Base-by-base conservation (phyloP, 805 yeast genomes). In the Nakazawaea ishiwadae region DNA sequence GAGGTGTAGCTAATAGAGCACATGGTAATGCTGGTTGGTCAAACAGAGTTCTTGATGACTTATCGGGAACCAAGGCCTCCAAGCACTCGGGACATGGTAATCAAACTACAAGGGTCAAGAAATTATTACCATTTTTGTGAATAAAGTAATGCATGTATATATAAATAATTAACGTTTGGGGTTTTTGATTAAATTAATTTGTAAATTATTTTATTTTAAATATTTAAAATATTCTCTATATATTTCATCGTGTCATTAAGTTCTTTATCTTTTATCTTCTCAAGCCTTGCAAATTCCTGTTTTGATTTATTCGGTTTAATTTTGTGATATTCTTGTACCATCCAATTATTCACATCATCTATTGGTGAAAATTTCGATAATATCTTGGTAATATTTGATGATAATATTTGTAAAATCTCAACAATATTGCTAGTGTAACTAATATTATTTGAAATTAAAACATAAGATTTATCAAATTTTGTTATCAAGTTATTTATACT, bases 1-100 rank as follows among this genome's bases (percentile, higher is more conserved):
- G 87, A 56, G 90, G 73, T 48, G 77, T 79, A 52, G 84, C 95
- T 16, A 95, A 96, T 9, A 77, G 96, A 66, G 84, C 85, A 50
- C 97, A 90, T 59, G 96, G 97, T 38, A 90, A 90, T 55, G 86
- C 89, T 1, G 90, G 96, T 17, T 90, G 93, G 83, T 73, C 89
- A 24, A 66, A 75, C 31, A 71, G 80, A 39, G 69, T 75, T 19
- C 63, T 84, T 54, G 67, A 76, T 46, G 72, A 71, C 52, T 69
- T 83, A 61, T 75, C 79, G 49, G 83, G 78, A 23, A 82, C 71
- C 50, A 76, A 71, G 6, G 57, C 63, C 51, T 86, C 79, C 30
- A 69, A 63, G 23, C 59, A 59, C 48, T 68, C 52, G 50, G 76
- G 74, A 7, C 70, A 75, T 35, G 65, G 69, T 18, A 65, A 70